A percentile compares a stretch with the other conserved stretches of the same genome.
These are phyloP conservation scores for Spathaspora girioi DNA, from an alignment of 805 yeast species.

Conservation along the genomic window DNA sequence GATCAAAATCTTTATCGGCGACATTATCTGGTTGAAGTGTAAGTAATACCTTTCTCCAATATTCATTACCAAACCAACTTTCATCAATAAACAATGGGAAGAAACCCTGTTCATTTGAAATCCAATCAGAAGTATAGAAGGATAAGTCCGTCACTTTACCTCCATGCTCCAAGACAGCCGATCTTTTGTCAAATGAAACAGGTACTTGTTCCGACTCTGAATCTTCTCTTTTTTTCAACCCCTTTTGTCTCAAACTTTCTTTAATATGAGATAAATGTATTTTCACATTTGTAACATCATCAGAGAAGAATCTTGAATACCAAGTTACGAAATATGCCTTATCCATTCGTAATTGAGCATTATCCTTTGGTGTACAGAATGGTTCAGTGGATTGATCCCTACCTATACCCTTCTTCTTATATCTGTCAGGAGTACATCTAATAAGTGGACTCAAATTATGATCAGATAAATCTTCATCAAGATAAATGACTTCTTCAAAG, in stretches of 20 bases:
- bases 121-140: conserved; percentile 73
- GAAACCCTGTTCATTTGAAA: conserved; percentile 56
- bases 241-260: conserved; percentile 53
- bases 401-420: conserved; percentile 60
- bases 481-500: conserved; percentile 50
- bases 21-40: conserved; percentile 72
- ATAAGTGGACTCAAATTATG: conserved; percentile 71
- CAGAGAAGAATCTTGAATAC: conserved; percentile 64
- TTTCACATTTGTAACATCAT: conserved; percentile 56
- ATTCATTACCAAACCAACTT: conserved; percentile 56
- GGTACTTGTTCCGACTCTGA: neutral
- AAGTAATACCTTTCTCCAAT: conserved; percentile 54
- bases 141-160: conserved; percentile 34
- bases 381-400: conserved; percentile 62
- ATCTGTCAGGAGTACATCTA: conserved; percentile 81
- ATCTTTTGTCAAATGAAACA: conserved; percentile 18
- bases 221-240: conserved; percentile 43
- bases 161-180: conserved; percentile 35
- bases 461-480: conserved; percentile 72
- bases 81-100: conserved; percentile 58
- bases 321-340: conserved; percentile 74
- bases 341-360: conserved; percentile 52
- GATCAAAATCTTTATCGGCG: conserved; percentile 62
- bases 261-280: conserved; percentile 64
- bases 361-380: conserved; percentile 79